Evolutionary conservation across 2,329 filamentous ascomycete species (phyloP).

Genomic region (Hypoxylon sp.): DNA sequence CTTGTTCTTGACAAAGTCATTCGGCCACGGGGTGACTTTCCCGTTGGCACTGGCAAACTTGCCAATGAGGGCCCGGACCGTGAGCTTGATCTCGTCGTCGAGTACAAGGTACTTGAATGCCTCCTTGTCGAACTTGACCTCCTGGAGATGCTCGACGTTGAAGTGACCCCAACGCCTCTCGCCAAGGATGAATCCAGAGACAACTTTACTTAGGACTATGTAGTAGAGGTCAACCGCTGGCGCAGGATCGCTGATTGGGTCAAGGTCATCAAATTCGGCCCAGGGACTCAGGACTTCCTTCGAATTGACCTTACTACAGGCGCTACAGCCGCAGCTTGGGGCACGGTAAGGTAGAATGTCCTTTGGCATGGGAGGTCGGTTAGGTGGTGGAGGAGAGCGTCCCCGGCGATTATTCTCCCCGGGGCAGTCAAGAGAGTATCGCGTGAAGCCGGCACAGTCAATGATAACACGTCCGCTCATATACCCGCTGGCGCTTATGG

Average conservation of each 20-base stretch:
- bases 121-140: constrained; percentile 61
- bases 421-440: constrained; percentile 53
- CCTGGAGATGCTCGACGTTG: constrained; percentile 57
- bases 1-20: constrained; percentile 66
- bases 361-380: constrained; percentile 42
- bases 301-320: constrained; percentile 52
- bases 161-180: constrained; percentile 63
- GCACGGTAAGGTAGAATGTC: constrained; percentile 60
- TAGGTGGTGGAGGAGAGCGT: constrained; percentile 9
- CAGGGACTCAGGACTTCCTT: constrained; percentile 54
- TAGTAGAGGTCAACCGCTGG: constrained; percentile 63
- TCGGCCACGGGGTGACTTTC: constrained; percentile 61
- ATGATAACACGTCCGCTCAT: constrained; percentile 61
- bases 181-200: constrained; percentile 63
- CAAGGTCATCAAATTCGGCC: constrained; percentile 59
- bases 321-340: constrained; percentile 60
- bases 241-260: constrained; percentile 55
- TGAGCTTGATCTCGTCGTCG: constrained; percentile 64
- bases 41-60: constrained; percentile 61
- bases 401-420: constrained; percentile 31
- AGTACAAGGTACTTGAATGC: constrained; percentile 67
- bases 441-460: constrained; percentile 60
- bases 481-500: constrained; percentile 47
- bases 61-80: constrained; percentile 63
- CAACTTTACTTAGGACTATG: constrained; percentile 60